Evolutionary conservation across 2,329 filamentous ascomycete species (phyloP).

Genomic region (Aspergillus clavatus): DNA sequence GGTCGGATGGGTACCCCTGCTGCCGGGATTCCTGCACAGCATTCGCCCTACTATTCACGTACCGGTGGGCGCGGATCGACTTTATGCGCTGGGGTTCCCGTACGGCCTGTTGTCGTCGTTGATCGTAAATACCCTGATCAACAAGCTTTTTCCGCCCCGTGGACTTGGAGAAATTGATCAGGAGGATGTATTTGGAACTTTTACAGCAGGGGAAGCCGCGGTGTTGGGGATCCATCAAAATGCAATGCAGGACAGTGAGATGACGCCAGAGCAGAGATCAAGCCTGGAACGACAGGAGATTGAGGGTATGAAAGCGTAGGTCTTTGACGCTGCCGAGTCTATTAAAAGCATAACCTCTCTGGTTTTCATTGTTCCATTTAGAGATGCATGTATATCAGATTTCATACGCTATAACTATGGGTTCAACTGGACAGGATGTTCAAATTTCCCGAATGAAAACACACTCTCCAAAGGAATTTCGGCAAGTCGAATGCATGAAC

Average conservation of each 20-base stretch:
- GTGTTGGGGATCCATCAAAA: neutral
- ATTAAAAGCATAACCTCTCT: neutral
- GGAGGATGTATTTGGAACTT: neutral
- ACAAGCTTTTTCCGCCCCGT: neutral
- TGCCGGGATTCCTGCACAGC: constrained; percentile 40
- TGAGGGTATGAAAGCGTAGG: neutral
- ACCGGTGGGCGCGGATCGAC: neutral
- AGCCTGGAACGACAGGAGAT: neutral
- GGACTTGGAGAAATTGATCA: neutral
- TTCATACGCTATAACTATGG: neutral
- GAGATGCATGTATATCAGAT: neutral
- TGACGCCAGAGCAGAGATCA: neutral
- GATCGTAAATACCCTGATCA: neutral
- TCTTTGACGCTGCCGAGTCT: neutral
- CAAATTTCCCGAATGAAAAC: neutral
- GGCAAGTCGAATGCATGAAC: neutral
- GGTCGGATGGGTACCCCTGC: constrained; percentile 37
- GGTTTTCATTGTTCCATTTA: neutral
- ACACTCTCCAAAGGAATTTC: neutral
- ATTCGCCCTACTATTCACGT: constrained; percentile 7
- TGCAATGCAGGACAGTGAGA: neutral
- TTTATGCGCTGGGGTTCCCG: neutral
- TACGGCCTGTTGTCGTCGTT: neutral
- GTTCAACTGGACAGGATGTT: neutral
- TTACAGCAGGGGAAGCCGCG: neutral